Evolutionary conservation across 2,329 filamentous ascomycete genomes (phyloP).

Genomic region (Elsinoe perseae): DNA sequence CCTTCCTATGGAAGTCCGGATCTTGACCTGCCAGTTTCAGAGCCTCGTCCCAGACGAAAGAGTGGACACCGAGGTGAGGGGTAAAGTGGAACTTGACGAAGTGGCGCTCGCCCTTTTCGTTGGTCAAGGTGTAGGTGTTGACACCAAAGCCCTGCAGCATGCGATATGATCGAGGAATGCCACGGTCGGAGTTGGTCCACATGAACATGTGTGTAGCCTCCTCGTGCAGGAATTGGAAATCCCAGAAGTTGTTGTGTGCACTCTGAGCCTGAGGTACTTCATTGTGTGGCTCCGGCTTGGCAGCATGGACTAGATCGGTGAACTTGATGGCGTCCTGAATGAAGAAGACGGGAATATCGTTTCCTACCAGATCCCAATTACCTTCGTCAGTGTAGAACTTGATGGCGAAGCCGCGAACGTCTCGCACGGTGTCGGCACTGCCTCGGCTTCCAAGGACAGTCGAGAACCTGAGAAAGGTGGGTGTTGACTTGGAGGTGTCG

Average conservation of each 20-base stretch:
- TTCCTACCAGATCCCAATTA: constrained; percentile 43
- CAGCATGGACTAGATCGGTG: constrained; percentile 42
- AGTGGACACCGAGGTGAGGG: too few relatives aligned
- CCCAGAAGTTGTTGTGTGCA: too few relatives aligned
- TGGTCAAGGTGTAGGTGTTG: too few relatives aligned
- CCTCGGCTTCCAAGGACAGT: constrained; percentile 39
- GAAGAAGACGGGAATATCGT: constrained; percentile 46
- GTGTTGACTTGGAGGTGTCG: constrained; percentile 36
- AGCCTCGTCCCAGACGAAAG: too few relatives aligned
- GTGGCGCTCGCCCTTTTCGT: too few relatives aligned
- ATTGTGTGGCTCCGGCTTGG: constrained; percentile 41
- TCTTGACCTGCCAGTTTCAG: constrained; percentile 43
- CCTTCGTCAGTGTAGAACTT: constrained; percentile 45
- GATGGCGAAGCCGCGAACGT: constrained; percentile 43
- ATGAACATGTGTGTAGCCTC: too few relatives aligned
- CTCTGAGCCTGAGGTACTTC: too few relatives aligned
- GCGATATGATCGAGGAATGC: too few relatives aligned
- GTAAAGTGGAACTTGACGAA: constrained; percentile 46
- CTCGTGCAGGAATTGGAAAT: too few relatives aligned
- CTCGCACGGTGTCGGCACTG: constrained; percentile 39
- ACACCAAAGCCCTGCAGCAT: too few relatives aligned
- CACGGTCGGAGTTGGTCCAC: too few relatives aligned
- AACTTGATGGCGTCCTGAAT: constrained; percentile 42
- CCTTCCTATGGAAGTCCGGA: constrained; percentile 44
- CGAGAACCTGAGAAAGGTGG: constrained; percentile 39